A percentile compares a stretch with the other conserved stretches of the same genome.
Evolutionary conservation across 331 rosid genomes (phyloP).

Genomic region (Cydonia oblonga): DNA sequence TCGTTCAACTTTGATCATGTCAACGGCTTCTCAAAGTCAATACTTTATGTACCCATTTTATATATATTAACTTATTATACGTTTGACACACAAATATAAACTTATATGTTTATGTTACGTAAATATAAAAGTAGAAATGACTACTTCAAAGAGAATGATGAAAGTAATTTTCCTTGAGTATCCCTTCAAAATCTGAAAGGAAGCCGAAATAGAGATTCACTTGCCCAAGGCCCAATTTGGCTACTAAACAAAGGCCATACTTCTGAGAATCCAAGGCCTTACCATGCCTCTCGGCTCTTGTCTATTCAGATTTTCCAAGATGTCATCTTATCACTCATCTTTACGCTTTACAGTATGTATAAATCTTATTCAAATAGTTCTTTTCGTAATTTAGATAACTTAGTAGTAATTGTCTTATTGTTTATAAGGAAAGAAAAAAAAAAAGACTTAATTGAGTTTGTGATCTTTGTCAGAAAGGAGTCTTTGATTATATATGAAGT

Average conservation of each 20-base stretch:
- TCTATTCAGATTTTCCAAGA: too few species aligned
- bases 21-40: background rate
- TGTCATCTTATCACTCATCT: too few species aligned
- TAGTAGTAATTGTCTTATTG: too few species aligned
- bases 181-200: background rate
- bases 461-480: too few species aligned
- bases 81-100: background rate
- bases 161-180: background rate
- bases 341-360: too few species aligned
- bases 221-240: background rate
- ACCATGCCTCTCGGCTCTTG: background rate
- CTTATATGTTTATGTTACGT: background rate
- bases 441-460: too few species aligned
- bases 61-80: background rate
- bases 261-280: background rate
- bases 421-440: too few species aligned
- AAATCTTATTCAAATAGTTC: too few species aligned
- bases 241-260: background rate
- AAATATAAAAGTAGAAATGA: too few species aligned
- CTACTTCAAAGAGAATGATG: background rate
- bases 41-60: background rate
- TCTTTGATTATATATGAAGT: too few species aligned
- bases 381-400: too few species aligned
- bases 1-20: background rate
- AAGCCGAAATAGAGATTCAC: background rate